phyloP scores from a whole-genome alignment of 768 basidiomycete species.

The Leccinum incarnatum region DNA sequence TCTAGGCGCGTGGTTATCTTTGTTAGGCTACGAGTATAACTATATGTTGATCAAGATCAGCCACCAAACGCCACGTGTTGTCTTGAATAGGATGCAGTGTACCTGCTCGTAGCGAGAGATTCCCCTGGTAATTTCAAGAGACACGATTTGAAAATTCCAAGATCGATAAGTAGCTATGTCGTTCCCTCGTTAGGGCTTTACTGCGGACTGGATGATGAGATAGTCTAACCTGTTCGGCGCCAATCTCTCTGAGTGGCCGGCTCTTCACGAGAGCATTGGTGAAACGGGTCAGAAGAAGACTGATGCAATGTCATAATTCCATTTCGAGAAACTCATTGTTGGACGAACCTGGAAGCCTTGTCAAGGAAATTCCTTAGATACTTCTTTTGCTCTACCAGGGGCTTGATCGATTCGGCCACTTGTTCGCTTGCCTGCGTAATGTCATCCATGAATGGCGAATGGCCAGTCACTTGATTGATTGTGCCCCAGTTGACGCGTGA shows the following conservation, averaged over 20 bases:
- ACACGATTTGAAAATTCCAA: constrained; percentile 82
- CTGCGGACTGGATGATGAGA: neutral
- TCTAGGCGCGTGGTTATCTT: constrained; percentile 83
- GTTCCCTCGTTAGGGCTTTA: constrained; percentile 8
- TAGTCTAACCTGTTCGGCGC: constrained; percentile 82
- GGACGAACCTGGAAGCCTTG: constrained; percentile 79
- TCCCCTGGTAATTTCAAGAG: constrained; percentile 84
- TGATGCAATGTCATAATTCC: constrained; percentile 28
- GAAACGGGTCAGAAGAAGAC: constrained; percentile 82
- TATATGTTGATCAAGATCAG: constrained; percentile 32
- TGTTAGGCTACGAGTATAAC: constrained; percentile 78
- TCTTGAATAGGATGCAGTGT: constrained; percentile 12
- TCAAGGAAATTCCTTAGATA: constrained; percentile 92
- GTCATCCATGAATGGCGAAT: constrained; percentile 78
- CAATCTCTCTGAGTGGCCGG: constrained; percentile 86
- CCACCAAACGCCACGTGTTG: neutral
- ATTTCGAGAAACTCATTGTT: neutral
- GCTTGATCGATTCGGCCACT: constrained; percentile 73
- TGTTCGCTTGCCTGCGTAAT: constrained; percentile 72
- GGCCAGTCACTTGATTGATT: constrained; percentile 81
- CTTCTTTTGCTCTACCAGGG: constrained; percentile 90
- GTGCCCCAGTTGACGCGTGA: constrained; percentile 75
- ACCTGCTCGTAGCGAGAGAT: constrained; percentile 53
- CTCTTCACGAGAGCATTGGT: constrained; percentile 88
- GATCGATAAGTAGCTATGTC: constrained; percentile 78